Evolutionary conservation across 306 rosid genomes (phyloP).

Genomic region (Vigna reflexopilosa): DNA sequence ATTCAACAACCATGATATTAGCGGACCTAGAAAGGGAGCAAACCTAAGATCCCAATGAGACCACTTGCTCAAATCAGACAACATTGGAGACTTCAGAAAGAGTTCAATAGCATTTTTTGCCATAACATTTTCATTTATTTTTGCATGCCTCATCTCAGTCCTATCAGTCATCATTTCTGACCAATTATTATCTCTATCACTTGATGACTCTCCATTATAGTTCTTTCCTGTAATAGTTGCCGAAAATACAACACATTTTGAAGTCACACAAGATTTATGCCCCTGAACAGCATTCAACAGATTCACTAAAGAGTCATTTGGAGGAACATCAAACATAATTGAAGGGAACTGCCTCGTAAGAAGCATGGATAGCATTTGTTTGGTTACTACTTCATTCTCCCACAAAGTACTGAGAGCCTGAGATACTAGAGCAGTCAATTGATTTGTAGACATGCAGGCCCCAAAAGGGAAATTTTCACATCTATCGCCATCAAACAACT

Average conservation of each 20-base stretch:
- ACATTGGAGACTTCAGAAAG: slow-evolving; percentile 77
- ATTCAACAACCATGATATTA: slow-evolving; percentile 76
- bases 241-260: slow-evolving; percentile 77
- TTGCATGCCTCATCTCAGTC: slow-evolving; percentile 41
- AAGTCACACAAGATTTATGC: slow-evolving; percentile 52
- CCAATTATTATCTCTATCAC: slow-evolving; percentile 47
- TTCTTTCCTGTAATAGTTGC: slow-evolving; percentile 58
- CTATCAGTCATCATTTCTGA: slow-evolving; percentile 47
- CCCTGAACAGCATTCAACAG: slow-evolving; percentile 57
- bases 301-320: slow-evolving; percentile 63
- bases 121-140: slow-evolving; percentile 49
- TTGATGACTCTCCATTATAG: slow-evolving; percentile 50
- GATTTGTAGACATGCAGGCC: slow-evolving; percentile 72
- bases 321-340: slow-evolving; percentile 61
- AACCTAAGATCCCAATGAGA: slow-evolving; percentile 89
- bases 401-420: slow-evolving; percentile 75
- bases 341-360: slow-evolving; percentile 81
- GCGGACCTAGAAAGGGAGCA: slow-evolving; percentile 89
- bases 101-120: slow-evolving; percentile 70
- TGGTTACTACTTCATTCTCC: slow-evolving; percentile 61
- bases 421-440: slow-evolving; percentile 68
- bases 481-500: slow-evolving; percentile 52
- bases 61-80: slow-evolving; percentile 87
- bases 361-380: slow-evolving; percentile 62
- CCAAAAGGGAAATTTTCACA: slow-evolving; percentile 56